A percentile compares a stretch with the other conserved stretches of the same genome.
phyloP scores from a whole-genome alignment of 2,329 filamentous ascomycete species.

The Fusarium albidum region DNA sequence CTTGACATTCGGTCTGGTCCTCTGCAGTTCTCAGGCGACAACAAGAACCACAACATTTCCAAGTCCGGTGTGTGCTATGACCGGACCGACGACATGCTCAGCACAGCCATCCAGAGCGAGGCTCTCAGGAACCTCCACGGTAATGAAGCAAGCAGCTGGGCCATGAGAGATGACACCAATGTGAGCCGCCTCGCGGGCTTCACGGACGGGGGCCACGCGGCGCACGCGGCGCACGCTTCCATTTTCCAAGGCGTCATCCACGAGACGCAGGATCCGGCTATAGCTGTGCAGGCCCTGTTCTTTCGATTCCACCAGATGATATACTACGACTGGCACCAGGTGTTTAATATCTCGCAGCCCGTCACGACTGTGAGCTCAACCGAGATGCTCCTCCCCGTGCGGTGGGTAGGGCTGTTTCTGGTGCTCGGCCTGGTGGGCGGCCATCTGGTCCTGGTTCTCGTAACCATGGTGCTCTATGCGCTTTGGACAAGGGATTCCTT shows the following conservation, averaged over 20 bases:
- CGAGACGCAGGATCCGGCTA: not conserved
- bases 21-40: too few species aligned
- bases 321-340: slow-evolving; percentile 1
- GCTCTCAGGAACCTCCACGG: not conserved
- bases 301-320: slow-evolving; percentile 13
- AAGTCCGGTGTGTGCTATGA: too few species aligned
- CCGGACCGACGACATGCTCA: too few species aligned
- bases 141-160: too few species aligned
- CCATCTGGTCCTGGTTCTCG: not conserved
- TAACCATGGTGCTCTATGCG: not conserved
- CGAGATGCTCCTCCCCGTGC: not conserved
- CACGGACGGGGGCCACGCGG: not conserved
- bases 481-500: not conserved
- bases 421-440: not conserved
- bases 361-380: not conserved
- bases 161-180: too few species aligned
- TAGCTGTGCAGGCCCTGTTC: not conserved
- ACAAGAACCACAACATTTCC: too few species aligned
- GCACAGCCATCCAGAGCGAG: not conserved
- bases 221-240: not conserved
- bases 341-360: not conserved
- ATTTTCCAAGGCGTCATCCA: slow-evolving; percentile 8
- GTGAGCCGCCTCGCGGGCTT: too few species aligned
- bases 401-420: slow-evolving; percentile 3
- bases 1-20: not conserved